Base-by-base conservation (phyloP, 179 eudicot genomes). In the Patellifolia procumbens region DNA sequence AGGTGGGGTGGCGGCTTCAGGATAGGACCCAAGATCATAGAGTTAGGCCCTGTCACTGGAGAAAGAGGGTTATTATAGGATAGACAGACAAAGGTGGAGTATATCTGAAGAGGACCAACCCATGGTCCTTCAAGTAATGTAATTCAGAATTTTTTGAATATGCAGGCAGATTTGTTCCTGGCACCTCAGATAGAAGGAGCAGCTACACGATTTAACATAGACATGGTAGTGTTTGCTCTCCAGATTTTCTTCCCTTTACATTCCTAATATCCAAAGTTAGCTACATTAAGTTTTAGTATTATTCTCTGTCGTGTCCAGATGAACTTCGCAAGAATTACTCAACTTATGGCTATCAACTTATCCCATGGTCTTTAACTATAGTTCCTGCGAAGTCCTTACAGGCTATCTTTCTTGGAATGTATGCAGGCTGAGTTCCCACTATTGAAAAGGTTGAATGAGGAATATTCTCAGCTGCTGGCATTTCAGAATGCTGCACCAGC, bases 141-240 rank as follows among this genome's bases (percentile, higher is more conserved):
- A 45, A 72, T 45, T 22, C 58, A 2, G 46, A 31, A n/a, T 34
- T 31, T 56, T 43, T 69, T 46, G 61, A 68, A 22, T 43, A 64
- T 86, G 82, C 96, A 94, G 98, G 98, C 92, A n/a, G 98, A 94
- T 85, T 62, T 89, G 66, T 94, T 90, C 78, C 75, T 94, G 72
- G 97, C 92, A 58, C 97, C 98, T 37, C 98, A 94, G 82, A 80
- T 90, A 70, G 83, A 58, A 66, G 87, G 65, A 66, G 86, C 90
- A 74, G 56, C 82, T 48, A 87, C 71, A 73, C 78, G 89, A 82
- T 92, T 90, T 83, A 84, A 64, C 42, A 22, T 94, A 48, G 91
- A 89, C 85, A 83, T 89, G 98, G 98, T 92, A 87, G 7, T 60
- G 53, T 73, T 70, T 49, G 8, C 73, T 32, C 52, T 71, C 13